Conservation (phyloP, 805 yeast genomes). For the Yamadazyma sp. region DNA sequence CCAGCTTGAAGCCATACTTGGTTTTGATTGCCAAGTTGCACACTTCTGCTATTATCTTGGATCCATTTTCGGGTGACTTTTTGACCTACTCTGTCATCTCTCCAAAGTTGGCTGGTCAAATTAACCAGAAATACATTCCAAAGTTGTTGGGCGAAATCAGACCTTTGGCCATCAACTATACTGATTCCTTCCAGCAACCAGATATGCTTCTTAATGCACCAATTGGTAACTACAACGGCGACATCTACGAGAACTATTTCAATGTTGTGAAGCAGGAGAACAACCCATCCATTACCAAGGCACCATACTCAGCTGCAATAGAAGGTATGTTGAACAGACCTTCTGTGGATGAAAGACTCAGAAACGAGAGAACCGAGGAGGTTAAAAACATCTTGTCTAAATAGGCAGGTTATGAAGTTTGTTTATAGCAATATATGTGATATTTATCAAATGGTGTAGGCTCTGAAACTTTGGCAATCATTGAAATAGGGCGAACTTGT, state of each 20-base stretch:
- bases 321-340: slow-evolving; percentile 44
- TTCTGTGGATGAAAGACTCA: slow-evolving; percentile 35
- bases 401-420: slow-evolving; percentile 12
- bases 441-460: too few relatives aligned
- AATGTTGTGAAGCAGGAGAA: slow-evolving; percentile 33
- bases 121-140: slow-evolving; percentile 29
- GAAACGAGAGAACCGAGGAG: slow-evolving; percentile 37
- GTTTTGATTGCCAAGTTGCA: slow-evolving; percentile 33
- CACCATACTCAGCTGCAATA: slow-evolving; percentile 39
- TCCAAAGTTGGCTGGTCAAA: slow-evolving; percentile 27
- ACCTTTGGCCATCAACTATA: slow-evolving; percentile 41
- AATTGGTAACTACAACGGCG: slow-evolving; percentile 44
- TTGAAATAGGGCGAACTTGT: too few relatives aligned
- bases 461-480: too few relatives aligned
- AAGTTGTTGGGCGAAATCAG: slow-evolving; percentile 35
- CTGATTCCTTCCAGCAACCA: slow-evolving; percentile 45
- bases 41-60: slow-evolving; percentile 31
- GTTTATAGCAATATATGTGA: slow-evolving; percentile 8
- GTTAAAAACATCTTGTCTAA: slow-evolving; percentile 32
- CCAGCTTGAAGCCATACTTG: slow-evolving; percentile 30
- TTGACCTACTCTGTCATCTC: slow-evolving; percentile 36
- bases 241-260: slow-evolving; percentile 45
- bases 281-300: slow-evolving; percentile 36
- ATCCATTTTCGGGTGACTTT: slow-evolving; percentile 36
- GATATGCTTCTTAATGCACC: slow-evolving; percentile 45